A percentile compares a stretch with the other conserved stretches of the same genome.
Evolutionary conservation across 495 filamentous ascomycete species (phyloP).

Genomic region (Thozetella sp.): DNA sequence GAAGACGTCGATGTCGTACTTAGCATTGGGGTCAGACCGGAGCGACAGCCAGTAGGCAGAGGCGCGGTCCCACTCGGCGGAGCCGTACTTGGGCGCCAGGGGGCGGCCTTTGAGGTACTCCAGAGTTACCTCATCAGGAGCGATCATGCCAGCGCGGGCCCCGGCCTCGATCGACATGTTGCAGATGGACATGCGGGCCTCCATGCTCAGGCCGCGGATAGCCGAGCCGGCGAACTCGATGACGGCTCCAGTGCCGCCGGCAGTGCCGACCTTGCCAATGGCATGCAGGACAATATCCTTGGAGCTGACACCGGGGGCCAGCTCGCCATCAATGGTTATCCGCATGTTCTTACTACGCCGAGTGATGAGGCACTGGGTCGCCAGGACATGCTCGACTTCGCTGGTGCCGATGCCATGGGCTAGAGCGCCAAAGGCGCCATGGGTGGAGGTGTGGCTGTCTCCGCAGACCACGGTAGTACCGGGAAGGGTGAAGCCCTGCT

Average conservation of each 20-base stretch:
- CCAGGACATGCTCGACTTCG: constrained; percentile 98
- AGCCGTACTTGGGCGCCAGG: constrained; percentile 80
- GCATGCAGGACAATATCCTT: constrained; percentile 96
- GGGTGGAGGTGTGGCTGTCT: constrained; percentile 96
- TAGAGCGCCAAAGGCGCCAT: constrained; percentile 93
- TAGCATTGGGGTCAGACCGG: constrained; percentile 80
- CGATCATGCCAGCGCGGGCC: constrained; percentile 95
- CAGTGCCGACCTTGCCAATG: constrained; percentile 93
- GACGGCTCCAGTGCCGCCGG: constrained; percentile 90
- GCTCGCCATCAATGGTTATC: constrained; percentile 88
- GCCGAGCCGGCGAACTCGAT: constrained; percentile 97
- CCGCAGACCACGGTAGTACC: constrained; percentile 97
- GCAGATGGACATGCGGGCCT: constrained; percentile 98
- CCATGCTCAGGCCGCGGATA: constrained; percentile 88
- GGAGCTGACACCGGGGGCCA: constrained; percentile 89
- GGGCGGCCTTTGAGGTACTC: constrained; percentile 92
- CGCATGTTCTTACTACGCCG: constrained; percentile 98
- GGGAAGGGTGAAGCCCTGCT: constrained; percentile 98
- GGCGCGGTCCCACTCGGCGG: constrained; percentile 88
- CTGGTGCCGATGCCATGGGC: constrained; percentile 98
- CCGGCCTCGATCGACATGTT: constrained; percentile 99
- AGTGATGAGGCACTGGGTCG: constrained; percentile 93
- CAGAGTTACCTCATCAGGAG: constrained; percentile 91
- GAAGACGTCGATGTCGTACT: constrained; percentile 83
- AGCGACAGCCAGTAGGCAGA: constrained; percentile 87